phyloP scores from a whole-genome alignment of 2,329 filamentous ascomycete species.

The Paramyrothecium roridum region DNA sequence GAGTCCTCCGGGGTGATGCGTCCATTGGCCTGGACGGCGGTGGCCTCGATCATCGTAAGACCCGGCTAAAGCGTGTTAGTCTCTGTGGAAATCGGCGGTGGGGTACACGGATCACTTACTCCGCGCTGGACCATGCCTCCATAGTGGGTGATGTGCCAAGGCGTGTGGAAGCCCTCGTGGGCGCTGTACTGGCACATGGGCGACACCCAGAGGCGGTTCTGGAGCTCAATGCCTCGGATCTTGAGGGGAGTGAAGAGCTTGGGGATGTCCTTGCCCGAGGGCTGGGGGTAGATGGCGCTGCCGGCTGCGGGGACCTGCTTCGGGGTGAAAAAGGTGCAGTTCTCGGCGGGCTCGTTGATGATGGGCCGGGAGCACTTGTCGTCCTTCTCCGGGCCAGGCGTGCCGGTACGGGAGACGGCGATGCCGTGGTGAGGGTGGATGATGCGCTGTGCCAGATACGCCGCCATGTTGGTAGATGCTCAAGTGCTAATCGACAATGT shows the following conservation, averaged over 20 bases:
- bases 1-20: conserved; percentile 57
- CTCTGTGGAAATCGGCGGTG: conserved; percentile 12
- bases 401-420: conserved; percentile 17
- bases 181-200: conserved; percentile 47
- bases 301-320: conserved; percentile 41
- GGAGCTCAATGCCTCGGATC: conserved; percentile 40
- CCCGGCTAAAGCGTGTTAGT: conserved; percentile 40
- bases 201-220: conserved; percentile 43
- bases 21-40: conserved; percentile 56
- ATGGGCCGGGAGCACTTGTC: conserved; percentile 18
- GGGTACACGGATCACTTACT: conserved; percentile 22
- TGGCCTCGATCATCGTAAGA: conserved; percentile 66
- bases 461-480: conserved; percentile 14
- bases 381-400: conserved; percentile 13
- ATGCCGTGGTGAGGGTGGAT: conserved; percentile 21
- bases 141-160: conserved; percentile 72
- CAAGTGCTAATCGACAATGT: too few species aligned
- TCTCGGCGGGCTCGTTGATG: conserved; percentile 20
- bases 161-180: conserved; percentile 57
- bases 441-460: conserved; percentile 21
- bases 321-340: conserved; percentile 45
- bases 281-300: conserved; percentile 38
- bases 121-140: conserved; percentile 70
- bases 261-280: conserved; percentile 46
- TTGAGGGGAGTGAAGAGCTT: conserved; percentile 46